Conservation (phyloP, 352 stramenopile species). For the Globisporangium iwayamae region DNA sequence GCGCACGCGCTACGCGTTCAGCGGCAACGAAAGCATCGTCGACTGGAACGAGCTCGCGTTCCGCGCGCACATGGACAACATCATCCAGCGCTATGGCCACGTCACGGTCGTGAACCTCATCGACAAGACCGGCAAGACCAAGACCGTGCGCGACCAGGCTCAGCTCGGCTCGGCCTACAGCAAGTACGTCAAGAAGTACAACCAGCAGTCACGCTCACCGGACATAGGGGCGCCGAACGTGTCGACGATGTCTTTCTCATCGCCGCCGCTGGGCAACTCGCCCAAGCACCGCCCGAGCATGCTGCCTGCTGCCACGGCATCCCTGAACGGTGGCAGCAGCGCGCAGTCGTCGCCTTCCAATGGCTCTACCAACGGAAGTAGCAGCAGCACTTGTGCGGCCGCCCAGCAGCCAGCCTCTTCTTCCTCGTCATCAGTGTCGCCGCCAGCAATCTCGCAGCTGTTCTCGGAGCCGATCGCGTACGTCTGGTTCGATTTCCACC, state of each 20-base stretch:
- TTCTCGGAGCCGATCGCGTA: slow-evolving; percentile 72
- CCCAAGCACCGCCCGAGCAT: slow-evolving; percentile 25
- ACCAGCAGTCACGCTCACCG: slow-evolving; percentile 60
- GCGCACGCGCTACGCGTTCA: slow-evolving; percentile 64
- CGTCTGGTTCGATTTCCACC: slow-evolving; percentile 98
- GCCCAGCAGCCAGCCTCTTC: background rate
- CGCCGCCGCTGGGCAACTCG: slow-evolving; percentile 26
- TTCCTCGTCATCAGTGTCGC: background rate
- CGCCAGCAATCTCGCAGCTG: slow-evolving; percentile 30
- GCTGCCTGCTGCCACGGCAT: background rate
- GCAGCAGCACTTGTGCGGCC: background rate
- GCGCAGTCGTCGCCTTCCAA: slow-evolving; percentile 20
- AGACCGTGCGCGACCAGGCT: slow-evolving; percentile 82
- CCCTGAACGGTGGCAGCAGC: slow-evolving; percentile 1
- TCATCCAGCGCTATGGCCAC: slow-evolving; percentile 70
- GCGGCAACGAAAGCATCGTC: slow-evolving; percentile 51
- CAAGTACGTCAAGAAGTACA: slow-evolving; percentile 87
- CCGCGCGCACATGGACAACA: slow-evolving; percentile 61
- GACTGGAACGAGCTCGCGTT: slow-evolving; percentile 76
- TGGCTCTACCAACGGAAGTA: slow-evolving; percentile 10
- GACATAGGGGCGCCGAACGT: slow-evolving; percentile 17
- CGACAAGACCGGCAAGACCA: slow-evolving; percentile 76
- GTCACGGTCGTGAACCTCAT: slow-evolving; percentile 92
- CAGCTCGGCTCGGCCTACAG: slow-evolving; percentile 86
- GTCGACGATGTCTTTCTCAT: background rate